phyloP scores from a whole-genome alignment of 345 rosid genomes.

The Gynandropsis gynandra region DNA sequence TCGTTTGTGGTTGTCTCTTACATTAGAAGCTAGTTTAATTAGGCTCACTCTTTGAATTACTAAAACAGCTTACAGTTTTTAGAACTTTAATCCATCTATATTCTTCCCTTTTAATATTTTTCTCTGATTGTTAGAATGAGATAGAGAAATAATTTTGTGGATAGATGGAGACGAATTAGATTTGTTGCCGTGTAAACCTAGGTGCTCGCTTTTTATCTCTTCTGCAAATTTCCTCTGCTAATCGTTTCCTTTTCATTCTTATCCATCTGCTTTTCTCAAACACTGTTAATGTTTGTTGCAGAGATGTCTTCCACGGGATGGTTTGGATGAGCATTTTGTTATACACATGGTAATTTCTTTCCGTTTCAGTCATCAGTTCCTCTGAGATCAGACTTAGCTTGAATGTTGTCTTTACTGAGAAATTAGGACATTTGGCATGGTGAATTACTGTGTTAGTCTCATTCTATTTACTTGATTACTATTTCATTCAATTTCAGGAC shows the following conservation, averaged over 20 bases:
- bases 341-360: slow-evolving; percentile 67
- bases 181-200: background rate
- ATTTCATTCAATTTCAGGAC: slow-evolving; percentile 44
- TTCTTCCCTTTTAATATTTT: background rate
- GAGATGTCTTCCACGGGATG: slow-evolving; percentile 85
- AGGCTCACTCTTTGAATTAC: slow-evolving; percentile 11
- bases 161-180: slow-evolving; percentile 3
- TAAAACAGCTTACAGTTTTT: background rate
- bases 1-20: slow-evolving; percentile 9
- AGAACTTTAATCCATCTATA: background rate
- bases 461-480: slow-evolving; percentile 3
- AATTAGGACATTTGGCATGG: background rate
- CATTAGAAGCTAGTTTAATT: background rate
- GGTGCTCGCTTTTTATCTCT: background rate
- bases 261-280: slow-evolving; percentile 6
- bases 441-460: background rate
- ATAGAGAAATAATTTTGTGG: background rate
- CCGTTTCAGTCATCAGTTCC: background rate
- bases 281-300: slow-evolving; percentile 25
- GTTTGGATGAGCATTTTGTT: slow-evolving; percentile 78
- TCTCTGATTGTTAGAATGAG: background rate
- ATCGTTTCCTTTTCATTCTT: background rate
- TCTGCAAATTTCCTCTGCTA: slow-evolving; percentile 2
- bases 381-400: slow-evolving; percentile 3
- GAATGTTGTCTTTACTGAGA: background rate